phyloP scores from a whole-genome alignment of 2,329 filamentous ascomycete species.

The Talaromyces pinophilus region DNA sequence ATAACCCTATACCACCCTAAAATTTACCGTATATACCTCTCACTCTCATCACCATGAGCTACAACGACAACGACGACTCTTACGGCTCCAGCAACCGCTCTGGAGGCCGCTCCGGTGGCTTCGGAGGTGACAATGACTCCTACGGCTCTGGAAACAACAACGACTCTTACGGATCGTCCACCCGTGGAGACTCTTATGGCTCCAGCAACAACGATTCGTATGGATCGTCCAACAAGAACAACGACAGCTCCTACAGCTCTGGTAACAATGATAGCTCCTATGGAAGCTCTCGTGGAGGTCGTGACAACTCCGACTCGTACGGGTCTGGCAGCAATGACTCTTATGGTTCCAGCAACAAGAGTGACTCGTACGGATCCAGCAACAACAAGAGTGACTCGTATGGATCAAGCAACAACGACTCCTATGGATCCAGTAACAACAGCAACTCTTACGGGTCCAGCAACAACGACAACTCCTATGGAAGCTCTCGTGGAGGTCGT shows the following conservation, averaged over 20 bases:
- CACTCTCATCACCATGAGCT: constrained; percentile 19
- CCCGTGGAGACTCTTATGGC: constrained; percentile 1
- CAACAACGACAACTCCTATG: not conserved
- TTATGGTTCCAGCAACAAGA: not conserved
- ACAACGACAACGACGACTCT: constrained; percentile 12
- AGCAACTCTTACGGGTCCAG: not conserved
- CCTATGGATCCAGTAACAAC: constrained; percentile 5
- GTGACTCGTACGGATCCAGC: not conserved
- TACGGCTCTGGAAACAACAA: constrained; percentile 16
- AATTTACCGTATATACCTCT: not conserved
- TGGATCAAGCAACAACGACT: not conserved
- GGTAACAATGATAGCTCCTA: not conserved
- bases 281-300: constrained; percentile 1
- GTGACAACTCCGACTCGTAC: not conserved
- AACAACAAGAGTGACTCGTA: not conserved
- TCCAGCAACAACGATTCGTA: constrained; percentile 14
- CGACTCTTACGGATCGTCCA: constrained; percentile 3
- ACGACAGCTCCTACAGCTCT: constrained; percentile 4
- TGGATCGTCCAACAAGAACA: not conserved
- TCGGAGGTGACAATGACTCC: not conserved
- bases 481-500: not conserved
- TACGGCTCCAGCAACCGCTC: constrained; percentile 13
- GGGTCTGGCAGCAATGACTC: not conserved
- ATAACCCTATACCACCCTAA: not conserved
- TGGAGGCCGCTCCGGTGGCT: constrained; percentile 11